These are phyloP conservation scores for Cyanodermella asteris DNA, from an alignment of 2,329 filamentous ascomycete species.

Conservation along the genomic window DNA sequence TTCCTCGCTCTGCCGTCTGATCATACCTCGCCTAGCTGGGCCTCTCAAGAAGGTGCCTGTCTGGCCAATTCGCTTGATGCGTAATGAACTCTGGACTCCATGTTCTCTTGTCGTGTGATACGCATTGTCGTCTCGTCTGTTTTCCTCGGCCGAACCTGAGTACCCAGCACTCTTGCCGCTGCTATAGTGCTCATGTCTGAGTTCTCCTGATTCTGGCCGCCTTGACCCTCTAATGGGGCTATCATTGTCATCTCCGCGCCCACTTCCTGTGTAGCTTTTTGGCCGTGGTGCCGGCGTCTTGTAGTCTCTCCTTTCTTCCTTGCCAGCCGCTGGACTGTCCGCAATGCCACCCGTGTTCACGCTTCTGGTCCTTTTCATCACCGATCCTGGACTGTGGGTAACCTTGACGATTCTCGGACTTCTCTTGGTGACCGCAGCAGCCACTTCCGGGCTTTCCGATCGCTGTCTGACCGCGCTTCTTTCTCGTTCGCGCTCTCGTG, in stretches of 20 bases:
- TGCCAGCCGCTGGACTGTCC: neutral
- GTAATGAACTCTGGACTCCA: conserved; percentile 49
- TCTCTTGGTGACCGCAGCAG: conserved; percentile 3
- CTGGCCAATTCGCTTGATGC: conserved; percentile 56
- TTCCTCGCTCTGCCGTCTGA: conserved; percentile 39
- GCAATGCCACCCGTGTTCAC: conserved; percentile 3
- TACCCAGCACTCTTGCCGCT: conserved; percentile 3
- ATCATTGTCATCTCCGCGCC: conserved; percentile 8
- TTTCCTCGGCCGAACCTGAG: conserved; percentile 4
- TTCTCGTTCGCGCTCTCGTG: conserved; percentile 5
- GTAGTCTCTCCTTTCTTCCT: conserved; percentile 12
- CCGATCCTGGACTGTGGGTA: conserved; percentile 5
- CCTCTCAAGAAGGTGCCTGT: conserved; percentile 61
- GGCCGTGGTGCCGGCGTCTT: conserved; percentile 24
- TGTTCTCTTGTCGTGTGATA: conserved; percentile 38
- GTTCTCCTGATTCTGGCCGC: conserved; percentile 1
- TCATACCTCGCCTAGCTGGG: conserved; percentile 52
- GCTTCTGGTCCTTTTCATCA: conserved; percentile 5
- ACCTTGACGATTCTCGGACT: conserved; percentile 9
- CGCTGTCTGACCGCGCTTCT: conserved; percentile 8
- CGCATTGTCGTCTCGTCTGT: conserved; percentile 20
- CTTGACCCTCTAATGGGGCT: neutral
- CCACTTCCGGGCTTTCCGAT: conserved; percentile 4
- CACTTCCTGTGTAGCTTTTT: conserved; percentile 20
- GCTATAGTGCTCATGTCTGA: conserved; percentile 3